Conservation (phyloP, 768 basidiomycete genomes). For the Pisolithus sp. region DNA sequence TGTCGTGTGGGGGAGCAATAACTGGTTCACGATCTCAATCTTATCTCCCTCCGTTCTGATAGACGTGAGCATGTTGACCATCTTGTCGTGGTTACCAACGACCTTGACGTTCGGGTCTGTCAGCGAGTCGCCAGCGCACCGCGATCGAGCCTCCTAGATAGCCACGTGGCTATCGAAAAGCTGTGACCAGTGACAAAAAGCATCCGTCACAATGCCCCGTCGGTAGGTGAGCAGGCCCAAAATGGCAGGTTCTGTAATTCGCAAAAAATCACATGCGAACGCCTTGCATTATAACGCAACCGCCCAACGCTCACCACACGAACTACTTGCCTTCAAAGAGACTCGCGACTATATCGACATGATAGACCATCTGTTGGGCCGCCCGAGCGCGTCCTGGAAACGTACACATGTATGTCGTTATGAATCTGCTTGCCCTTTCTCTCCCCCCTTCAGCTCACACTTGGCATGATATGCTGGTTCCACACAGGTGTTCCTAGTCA, state of each 20-base stretch:
- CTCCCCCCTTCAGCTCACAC: background rate
- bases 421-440: background rate
- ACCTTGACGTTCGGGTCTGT: too few relatives aligned
- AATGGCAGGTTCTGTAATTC: slow-evolving; percentile 12
- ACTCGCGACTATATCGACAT: slow-evolving; percentile 35
- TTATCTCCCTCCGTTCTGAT: slow-evolving; percentile 40
- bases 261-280: slow-evolving; percentile 30
- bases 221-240: slow-evolving; percentile 2
- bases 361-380: slow-evolving; percentile 91
- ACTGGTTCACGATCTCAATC: slow-evolving; percentile 88
- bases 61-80: slow-evolving; percentile 29
- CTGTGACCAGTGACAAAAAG: background rate
- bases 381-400: slow-evolving; percentile 87
- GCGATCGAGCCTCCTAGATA: background rate
- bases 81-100: background rate
- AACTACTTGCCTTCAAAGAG: background rate
- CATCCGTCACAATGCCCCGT: background rate
- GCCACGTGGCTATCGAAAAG: slow-evolving; percentile 2
- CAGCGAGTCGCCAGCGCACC: background rate
- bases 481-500: slow-evolving; percentile 76
- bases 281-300: background rate
- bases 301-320: too few relatives aligned
- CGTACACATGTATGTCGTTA: slow-evolving; percentile 57
- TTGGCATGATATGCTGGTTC: background rate
- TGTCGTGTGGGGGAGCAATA: slow-evolving; percentile 74